Conservation (phyloP, 2,329 filamentous ascomycete genomes). For the Aspergillus fructus region DNA sequence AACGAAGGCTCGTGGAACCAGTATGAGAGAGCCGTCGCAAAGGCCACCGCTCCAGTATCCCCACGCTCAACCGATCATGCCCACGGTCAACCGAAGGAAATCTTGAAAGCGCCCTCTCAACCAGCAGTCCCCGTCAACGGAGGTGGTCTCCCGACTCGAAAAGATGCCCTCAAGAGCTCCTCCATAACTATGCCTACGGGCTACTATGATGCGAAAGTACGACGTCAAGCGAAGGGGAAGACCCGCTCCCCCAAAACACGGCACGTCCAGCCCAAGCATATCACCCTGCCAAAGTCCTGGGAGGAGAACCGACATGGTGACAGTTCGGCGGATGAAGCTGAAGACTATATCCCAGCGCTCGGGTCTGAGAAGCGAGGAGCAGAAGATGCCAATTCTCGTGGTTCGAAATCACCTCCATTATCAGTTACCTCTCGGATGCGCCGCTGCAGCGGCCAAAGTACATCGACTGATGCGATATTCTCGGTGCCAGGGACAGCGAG, state of each 20-base stretch:
- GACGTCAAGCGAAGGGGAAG: conserved; percentile 19
- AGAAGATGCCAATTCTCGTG: conserved; percentile 22
- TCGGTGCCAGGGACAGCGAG: conserved; percentile 28
- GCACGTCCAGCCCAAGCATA: neutral
- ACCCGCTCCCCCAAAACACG: neutral
- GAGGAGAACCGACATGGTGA: conserved; percentile 13
- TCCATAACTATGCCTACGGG: conserved; percentile 27
- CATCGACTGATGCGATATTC: conserved; percentile 24
- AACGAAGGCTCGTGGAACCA: conserved; percentile 44
- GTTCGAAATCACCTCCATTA: conserved; percentile 36
- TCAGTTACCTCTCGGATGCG: conserved; percentile 41
- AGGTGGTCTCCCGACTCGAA: neutral
- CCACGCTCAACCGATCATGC: conserved; percentile 1
- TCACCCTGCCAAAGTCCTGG: conserved; percentile 11
- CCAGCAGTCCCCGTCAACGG: conserved; percentile 4
- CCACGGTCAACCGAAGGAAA: conserved; percentile 16
- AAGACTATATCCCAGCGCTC: conserved; percentile 16
- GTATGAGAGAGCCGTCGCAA: conserved; percentile 29
- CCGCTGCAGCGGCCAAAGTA: conserved; percentile 33
- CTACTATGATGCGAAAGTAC: conserved; percentile 32
- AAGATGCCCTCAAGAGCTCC: conserved; percentile 15
- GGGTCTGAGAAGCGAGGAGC: conserved; percentile 10
- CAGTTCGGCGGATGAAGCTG: conserved; percentile 26
- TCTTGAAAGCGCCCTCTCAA: conserved; percentile 11
- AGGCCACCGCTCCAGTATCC: conserved; percentile 1